Percentiles rank a stretch among this genome's conserved stretches.
Conservation (phyloP, 2,329 filamentous ascomycete species). For the Bipolaris bicolor region DNA sequence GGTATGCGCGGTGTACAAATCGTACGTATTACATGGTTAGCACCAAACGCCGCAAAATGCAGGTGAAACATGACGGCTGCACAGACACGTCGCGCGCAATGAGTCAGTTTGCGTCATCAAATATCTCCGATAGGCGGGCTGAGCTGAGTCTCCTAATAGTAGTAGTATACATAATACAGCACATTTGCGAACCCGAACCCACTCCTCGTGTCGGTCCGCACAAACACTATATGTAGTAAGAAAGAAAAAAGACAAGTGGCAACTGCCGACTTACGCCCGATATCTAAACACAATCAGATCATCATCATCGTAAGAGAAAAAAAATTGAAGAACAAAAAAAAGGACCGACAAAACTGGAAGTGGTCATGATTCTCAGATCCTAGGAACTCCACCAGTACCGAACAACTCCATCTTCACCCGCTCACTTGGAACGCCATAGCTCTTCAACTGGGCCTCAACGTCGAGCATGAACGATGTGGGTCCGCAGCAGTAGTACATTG, state of each 20-base stretch:
- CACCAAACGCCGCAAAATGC: conserved; percentile 5
- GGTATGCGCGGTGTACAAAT: conserved; percentile 9
- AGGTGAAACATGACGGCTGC: conserved; percentile 10
- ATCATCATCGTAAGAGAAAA: too few species aligned
- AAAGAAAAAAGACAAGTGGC: not conserved
- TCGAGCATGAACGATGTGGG: conserved; percentile 73
- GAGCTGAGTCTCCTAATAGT: conserved; percentile 1
- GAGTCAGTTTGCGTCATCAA: conserved; percentile 2
- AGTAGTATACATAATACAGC: not conserved
- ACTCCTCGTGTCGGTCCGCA: not conserved
- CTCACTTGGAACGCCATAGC: conserved; percentile 62
- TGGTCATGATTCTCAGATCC: conserved; percentile 24
- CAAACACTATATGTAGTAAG: not conserved
- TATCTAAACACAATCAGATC: not conserved
- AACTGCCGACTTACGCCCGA: conserved; percentile 1
- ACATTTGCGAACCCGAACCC: not conserved
- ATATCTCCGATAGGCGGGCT: conserved; percentile 1
- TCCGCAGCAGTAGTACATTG: conserved; percentile 76
- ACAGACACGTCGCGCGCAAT: conserved; percentile 7
- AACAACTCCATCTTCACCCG: conserved; percentile 73
- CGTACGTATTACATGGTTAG: too few species aligned
- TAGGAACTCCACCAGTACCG: conserved; percentile 47
- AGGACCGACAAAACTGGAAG: not conserved
- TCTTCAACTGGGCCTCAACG: conserved; percentile 59
- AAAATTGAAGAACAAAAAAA: not conserved